Base-by-base conservation (phyloP, 1,284 basidiomycete genomes). In the Sparassis latifolia region DNA sequence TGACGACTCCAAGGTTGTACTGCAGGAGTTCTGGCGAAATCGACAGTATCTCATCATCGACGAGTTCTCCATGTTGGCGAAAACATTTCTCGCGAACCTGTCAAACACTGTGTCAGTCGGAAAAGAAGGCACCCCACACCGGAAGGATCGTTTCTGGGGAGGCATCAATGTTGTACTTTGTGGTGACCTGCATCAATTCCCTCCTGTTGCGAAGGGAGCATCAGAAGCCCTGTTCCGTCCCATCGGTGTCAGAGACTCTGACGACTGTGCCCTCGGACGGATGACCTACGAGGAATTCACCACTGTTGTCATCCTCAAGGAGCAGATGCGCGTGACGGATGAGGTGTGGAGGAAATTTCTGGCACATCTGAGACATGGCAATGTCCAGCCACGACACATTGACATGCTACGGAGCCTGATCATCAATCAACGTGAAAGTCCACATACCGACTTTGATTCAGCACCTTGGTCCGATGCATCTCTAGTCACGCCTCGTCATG, bases 261-360 rank as follows among this genome's bases (percentile, higher is more conserved):
- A 7, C 7, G 35, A 37, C 12, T 12, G 12, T 6, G 7, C 6
- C 7, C 35, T 37, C 6, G 35, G 35, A 6, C 35, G 35, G 2
- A 45, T 20, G 1, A 60, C 74, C 5, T 75, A 68, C 49, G 58
- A 68, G 47, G 54, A 65, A 47, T 74, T 75, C 52, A 52, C 39
- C 0, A 69, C 59, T 0, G 69, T 74, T 0, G 64, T 75, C 0
- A 56, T 65, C 2, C 55, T 75, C 27, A 53, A 54, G 12, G 57
- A 74, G 50, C 73, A 75, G 50, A 57, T 66, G 44, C 58, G 64
- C 0, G 63, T 69, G 0, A 56, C 42, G 1, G 71, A 75, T 49
- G 7, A 42, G 3, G 48, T 32, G 0, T 75, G 72, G 73, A 53
- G 27, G 3, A 56, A 61, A 5, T 66, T 75, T 35, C 55, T 76